These are phyloP conservation scores for Nitzschia palea DNA, from an alignment of 108 stramenopile species.

Conservation along the genomic window DNA sequence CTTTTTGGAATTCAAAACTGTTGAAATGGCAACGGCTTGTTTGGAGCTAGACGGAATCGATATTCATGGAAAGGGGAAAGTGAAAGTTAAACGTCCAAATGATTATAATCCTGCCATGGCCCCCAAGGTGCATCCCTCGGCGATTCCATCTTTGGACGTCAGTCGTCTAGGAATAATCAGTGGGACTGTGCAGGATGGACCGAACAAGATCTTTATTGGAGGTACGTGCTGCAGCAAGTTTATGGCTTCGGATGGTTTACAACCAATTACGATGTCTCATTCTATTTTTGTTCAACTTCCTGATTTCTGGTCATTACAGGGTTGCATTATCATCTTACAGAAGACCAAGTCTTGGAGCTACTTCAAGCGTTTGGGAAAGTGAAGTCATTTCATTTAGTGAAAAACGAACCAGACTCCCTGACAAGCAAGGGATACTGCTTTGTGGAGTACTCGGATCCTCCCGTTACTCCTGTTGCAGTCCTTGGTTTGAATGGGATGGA, in stretches of 20 bases:
- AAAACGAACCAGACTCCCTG: conserved; percentile 66
- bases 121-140: conserved; percentile 58
- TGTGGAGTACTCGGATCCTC: conserved; percentile 90
- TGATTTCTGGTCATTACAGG: conserved; percentile 29
- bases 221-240: conserved; percentile 36
- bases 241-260: background rate
- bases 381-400: conserved; percentile 95
- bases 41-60: conserved; percentile 90
- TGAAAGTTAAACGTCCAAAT: conserved; percentile 95
- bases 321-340: conserved; percentile 92
- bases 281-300: background rate
- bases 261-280: background rate
- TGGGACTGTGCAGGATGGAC: conserved; percentile 91
- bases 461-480: conserved; percentile 79
- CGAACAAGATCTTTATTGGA: conserved; percentile 99
- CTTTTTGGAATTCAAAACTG: conserved; percentile 94
- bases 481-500: conserved; percentile 96
- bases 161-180: conserved; percentile 85
- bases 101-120: conserved; percentile 92
- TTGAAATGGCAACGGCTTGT: conserved; percentile 93
- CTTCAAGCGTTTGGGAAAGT: conserved; percentile 90
- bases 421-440: conserved; percentile 97
- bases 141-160: conserved; percentile 65
- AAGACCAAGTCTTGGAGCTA: conserved; percentile 92
- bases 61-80: conserved; percentile 76